Evolutionary conservation across 768 basidiomycete species (phyloP).

Genomic region (Tremella fuciformis): DNA sequence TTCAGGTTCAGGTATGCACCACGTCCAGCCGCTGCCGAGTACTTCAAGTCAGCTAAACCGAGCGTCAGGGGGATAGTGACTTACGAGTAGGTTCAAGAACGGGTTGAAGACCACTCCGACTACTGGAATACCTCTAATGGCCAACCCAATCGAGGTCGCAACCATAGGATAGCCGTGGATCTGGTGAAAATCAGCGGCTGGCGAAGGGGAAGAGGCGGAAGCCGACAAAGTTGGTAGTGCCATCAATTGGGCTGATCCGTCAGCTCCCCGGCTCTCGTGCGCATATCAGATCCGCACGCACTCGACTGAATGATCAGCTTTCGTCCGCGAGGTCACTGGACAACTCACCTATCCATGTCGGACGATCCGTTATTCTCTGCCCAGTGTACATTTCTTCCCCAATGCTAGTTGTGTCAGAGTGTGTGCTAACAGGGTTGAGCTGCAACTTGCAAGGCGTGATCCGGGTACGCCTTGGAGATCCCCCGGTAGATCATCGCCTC

Average conservation of each 20-base stretch:
- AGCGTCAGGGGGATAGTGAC: neutral
- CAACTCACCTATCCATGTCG: slow-evolving; percentile 61
- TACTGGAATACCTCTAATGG: neutral
- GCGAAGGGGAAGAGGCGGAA: neutral
- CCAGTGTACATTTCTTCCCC: slow-evolving; percentile 79
- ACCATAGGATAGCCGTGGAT: slow-evolving; percentile 5
- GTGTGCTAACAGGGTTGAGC: neutral
- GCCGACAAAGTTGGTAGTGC: neutral
- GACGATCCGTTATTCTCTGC: slow-evolving; percentile 69
- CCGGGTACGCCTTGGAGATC: slow-evolving; percentile 65
- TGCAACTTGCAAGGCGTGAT: slow-evolving; percentile 53
- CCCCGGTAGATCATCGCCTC: slow-evolving; percentile 74
- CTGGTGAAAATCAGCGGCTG: neutral
- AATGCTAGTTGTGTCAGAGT: neutral
- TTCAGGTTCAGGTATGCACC: neutral
- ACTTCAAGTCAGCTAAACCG: neutral
- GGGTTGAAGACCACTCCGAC: slow-evolving; percentile 2
- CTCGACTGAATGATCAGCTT: slow-evolving; percentile 19
- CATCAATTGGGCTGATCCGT: slow-evolving; percentile 1
- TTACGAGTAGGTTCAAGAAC: slow-evolving; percentile 3
- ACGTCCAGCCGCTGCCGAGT: neutral
- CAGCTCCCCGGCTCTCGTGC: neutral
- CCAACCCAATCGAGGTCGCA: neutral
- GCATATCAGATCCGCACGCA: slow-evolving; percentile 8
- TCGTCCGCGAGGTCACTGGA: neutral